phyloP scores from a whole-genome alignment of 306 rosid species.

The peach (Prunus persica) region DNA sequence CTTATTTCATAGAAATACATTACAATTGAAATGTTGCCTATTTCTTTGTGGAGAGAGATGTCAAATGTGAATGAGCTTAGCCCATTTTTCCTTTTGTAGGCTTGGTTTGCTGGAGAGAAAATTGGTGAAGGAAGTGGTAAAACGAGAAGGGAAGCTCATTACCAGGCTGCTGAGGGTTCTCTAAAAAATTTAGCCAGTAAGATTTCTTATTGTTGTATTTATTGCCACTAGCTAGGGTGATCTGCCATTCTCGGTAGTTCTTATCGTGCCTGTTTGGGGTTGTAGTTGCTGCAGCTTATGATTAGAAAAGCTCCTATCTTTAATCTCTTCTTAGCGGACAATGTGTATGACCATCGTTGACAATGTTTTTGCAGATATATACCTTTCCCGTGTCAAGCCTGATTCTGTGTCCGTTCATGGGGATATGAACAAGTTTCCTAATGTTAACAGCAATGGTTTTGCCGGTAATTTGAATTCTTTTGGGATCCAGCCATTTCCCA shows the following conservation, averaged over 20 bases:
- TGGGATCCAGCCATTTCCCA: conserved; percentile 53
- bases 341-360: conserved; percentile 13
- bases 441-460: conserved; percentile 54
- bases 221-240: conserved; percentile 9
- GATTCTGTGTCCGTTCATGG: conserved; percentile 57
- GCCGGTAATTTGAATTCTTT: conserved; percentile 37
- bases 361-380: conserved; percentile 53
- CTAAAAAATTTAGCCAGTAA: conserved; percentile 86
- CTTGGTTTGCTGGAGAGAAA: conserved; percentile 88
- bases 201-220: conserved; percentile 15
- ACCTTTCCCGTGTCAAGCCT: conserved; percentile 58
- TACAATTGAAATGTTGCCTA: not conserved
- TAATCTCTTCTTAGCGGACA: not conserved
- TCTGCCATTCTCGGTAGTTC: not conserved
- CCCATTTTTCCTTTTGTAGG: conserved; percentile 45
- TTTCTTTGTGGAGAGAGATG: conserved; percentile 18
- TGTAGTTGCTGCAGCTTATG: not conserved
- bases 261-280: not conserved
- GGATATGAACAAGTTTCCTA: conserved; percentile 53
- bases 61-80: conserved; percentile 17
- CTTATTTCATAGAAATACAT: not conserved
- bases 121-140: conserved; percentile 80
- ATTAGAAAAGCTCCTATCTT: not conserved
- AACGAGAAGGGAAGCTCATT: conserved; percentile 90
- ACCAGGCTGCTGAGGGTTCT: conserved; percentile 79